These are phyloP conservation scores for Penicillium maclennaniae DNA, from an alignment of 495 filamentous ascomycete genomes.

Conservation along the genomic window DNA sequence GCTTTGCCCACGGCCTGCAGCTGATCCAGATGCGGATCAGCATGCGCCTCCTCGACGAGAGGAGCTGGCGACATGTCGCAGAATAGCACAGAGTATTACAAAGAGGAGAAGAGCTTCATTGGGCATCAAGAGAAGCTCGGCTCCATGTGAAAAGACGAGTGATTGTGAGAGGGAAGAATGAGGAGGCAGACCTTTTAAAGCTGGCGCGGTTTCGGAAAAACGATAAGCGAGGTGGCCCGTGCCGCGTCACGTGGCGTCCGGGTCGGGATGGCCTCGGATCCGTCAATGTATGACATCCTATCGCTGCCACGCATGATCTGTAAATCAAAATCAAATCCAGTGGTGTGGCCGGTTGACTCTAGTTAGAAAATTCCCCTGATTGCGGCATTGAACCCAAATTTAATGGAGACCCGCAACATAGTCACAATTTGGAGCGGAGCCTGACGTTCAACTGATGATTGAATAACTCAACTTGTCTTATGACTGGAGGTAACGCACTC, in stretches of 20 bases:
- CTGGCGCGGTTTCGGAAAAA: slow-evolving; percentile 22
- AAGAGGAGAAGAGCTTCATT: slow-evolving; percentile 12
- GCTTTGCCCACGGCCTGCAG: slow-evolving; percentile 42
- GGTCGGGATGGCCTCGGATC: neutral
- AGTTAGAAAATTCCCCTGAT: neutral
- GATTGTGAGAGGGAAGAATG: slow-evolving; percentile 9
- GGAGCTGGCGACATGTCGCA: slow-evolving; percentile 38
- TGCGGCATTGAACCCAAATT: too few relatives aligned
- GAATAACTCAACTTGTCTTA: too few relatives aligned
- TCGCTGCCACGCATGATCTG: neutral
- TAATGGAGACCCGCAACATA: too few relatives aligned
- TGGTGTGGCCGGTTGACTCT: neutral
- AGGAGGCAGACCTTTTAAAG: slow-evolving; percentile 20
- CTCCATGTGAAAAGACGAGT: slow-evolving; percentile 13
- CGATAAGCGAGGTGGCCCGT: slow-evolving; percentile 44
- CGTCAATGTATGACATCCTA: neutral
- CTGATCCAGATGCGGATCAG: slow-evolving; percentile 32
- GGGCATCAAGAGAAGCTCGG: slow-evolving; percentile 3
- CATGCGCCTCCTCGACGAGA: slow-evolving; percentile 30
- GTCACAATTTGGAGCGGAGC: too few relatives aligned
- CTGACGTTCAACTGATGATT: too few relatives aligned
- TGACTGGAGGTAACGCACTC: too few relatives aligned
- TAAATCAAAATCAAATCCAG: neutral
- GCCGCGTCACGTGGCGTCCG: slow-evolving; percentile 26
- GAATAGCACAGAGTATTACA: slow-evolving; percentile 22